A percentile compares a stretch with the other conserved stretches of the same genome.
phyloP scores from a whole-genome alignment of 176 grass and related monocot genomes.

The Areca catechu region DNA sequence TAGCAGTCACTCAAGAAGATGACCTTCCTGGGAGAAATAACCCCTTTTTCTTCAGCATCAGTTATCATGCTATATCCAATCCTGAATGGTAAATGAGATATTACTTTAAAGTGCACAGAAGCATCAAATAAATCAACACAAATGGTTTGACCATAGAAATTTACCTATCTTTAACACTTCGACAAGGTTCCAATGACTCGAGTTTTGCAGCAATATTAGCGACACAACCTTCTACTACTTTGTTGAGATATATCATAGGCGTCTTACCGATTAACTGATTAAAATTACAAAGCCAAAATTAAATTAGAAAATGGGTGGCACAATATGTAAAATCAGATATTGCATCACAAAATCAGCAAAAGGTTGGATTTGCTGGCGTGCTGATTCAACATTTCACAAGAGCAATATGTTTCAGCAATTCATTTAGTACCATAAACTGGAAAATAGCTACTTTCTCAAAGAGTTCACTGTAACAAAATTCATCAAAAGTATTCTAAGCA shows the following conservation, averaged over 20 bases:
- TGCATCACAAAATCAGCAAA: too few species aligned
- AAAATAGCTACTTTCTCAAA: too few species aligned
- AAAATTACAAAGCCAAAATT: conserved; percentile 9
- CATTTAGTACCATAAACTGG: too few species aligned
- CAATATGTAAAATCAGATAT: too few species aligned
- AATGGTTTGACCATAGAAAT: not conserved
- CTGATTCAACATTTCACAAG: too few species aligned
- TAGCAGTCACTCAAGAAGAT: not conserved
- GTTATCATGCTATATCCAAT: conserved; percentile 86
- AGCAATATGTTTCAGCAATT: too few species aligned
- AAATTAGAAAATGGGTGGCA: too few species aligned
- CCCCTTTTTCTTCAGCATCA: conserved; percentile 78
- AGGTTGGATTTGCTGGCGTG: too few species aligned
- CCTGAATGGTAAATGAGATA: conserved; percentile 32
- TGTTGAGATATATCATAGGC: conserved; percentile 96
- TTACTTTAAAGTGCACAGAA: not conserved
- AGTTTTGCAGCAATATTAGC: conserved; percentile 93
- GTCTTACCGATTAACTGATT: conserved; percentile 80
- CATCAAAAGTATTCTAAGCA: too few species aligned
- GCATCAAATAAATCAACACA: not conserved
- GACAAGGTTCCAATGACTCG: conserved; percentile 81
- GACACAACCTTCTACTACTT: conserved; percentile 64
- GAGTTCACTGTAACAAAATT: too few species aligned
- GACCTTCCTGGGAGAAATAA: conserved; percentile 74
- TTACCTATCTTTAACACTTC: conserved; percentile 90